Base-by-base conservation (phyloP, 495 filamentous ascomycete genomes). In the Aspergillus baeticus region DNA sequence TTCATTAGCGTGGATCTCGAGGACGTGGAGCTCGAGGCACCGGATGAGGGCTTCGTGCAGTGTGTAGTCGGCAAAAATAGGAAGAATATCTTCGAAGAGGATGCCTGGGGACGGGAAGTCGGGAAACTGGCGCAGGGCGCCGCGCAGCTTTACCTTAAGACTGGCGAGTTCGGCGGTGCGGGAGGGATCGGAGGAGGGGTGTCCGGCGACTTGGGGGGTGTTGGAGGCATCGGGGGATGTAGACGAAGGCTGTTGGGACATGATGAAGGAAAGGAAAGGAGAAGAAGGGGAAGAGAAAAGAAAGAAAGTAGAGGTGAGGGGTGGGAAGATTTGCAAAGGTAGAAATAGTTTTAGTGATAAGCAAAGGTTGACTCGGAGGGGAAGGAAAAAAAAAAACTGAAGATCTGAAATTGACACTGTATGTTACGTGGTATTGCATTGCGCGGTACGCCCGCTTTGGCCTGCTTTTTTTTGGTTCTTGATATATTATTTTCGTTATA, bases 11-110 rank as follows among this genome's bases (percentile, higher is more conserved):
- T 76, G 76, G 56, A 64, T 64, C 46, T 81, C 74, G 57, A 78
- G 70, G 54, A 96, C 78, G 65, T 96, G 89, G 60, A 97, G 81
- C 70, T 96, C 90, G 55, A 98, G 85, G 18, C 91, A 93, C 61
- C 87, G 86, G 63, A 98, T 75, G 22, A 99, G 86, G 22, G 84
- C 78, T 52, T 79, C 77, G 74, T 97, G 94, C 47, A 91, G 75
- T 22, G 70, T 65, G n/a, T 84, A 83, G 61, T 90, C 79, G 70
- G 88, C 86, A 79, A 99, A 99, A 62, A 99, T 87, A 31, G 94
- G 95, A 56, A 99, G 85, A 76, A 99, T 97, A 74, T 99, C 95
- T 81, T 97, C 91, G 75, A 99, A 99, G 53, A 96, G 81, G 68
- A 99, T 92, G 69, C 95, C 95, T 6, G 89, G 87, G 46, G 87